phyloP scores from a whole-genome alignment of 805 yeast genomes.

The Zygoascus ofunaensis region DNA sequence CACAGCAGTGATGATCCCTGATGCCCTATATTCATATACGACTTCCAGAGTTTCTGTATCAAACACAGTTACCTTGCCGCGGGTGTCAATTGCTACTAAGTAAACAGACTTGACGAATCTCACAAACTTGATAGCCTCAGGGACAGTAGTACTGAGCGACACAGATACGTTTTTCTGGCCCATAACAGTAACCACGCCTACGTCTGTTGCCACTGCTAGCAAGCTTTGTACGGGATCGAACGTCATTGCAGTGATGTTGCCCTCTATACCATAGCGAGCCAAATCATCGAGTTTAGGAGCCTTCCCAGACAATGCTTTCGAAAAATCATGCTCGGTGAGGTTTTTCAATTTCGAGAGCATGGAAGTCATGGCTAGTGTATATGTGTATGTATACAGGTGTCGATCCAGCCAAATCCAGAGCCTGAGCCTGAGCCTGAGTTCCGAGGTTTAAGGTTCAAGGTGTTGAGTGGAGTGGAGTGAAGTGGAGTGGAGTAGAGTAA shows the following conservation, averaged over 20 bases:
- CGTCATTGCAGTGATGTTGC: constrained; percentile 57
- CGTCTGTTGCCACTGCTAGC: constrained; percentile 67
- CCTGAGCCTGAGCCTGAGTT: too few species aligned
- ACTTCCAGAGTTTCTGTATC: constrained; percentile 58
- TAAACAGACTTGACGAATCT: constrained; percentile 74
- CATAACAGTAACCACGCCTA: constrained; percentile 63
- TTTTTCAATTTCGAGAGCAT: constrained; percentile 17
- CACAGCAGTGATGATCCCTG: constrained; percentile 56
- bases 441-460: too few species aligned
- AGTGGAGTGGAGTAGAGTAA: too few species aligned
- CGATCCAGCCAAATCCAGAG: too few species aligned
- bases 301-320: constrained; percentile 23
- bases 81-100: constrained; percentile 59
- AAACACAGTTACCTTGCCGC: constrained; percentile 54
- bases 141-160: constrained; percentile 43
- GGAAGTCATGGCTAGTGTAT: constrained; percentile 15
- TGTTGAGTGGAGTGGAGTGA: too few species aligned
- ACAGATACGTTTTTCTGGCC: constrained; percentile 80
- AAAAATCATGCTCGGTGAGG: constrained; percentile 24
- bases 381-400: too few species aligned
- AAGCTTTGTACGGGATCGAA: constrained; percentile 85
- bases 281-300: constrained; percentile 26
- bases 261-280: constrained; percentile 49
- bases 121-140: constrained; percentile 35
- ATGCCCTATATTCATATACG: constrained; percentile 51